A percentile compares a stretch with the other conserved stretches of the same genome.
phyloP scores from a whole-genome alignment of 768 basidiomycete species.

The Kwoniella dendrophila region DNA sequence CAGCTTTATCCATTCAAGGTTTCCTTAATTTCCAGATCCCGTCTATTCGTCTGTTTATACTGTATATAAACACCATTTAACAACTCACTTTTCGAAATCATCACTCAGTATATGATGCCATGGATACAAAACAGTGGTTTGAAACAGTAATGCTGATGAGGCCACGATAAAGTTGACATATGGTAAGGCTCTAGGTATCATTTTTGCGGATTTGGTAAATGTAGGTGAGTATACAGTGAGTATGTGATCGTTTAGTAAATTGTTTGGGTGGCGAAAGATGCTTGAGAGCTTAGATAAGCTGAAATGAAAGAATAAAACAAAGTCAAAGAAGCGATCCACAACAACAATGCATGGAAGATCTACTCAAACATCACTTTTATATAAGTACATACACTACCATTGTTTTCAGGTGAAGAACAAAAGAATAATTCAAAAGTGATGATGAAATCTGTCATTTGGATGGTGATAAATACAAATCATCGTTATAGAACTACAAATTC shows the following conservation, averaged over 20 bases:
- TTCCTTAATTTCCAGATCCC: not conserved
- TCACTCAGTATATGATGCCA: constrained; percentile 22
- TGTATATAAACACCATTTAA: too few relatives aligned
- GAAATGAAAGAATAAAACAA: not conserved
- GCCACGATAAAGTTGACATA: constrained; percentile 25
- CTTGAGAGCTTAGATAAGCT: too few relatives aligned
- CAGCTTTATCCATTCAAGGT: not conserved
- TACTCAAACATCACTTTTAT: not conserved
- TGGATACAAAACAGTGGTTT: constrained; percentile 15
- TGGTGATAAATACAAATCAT: constrained; percentile 20
- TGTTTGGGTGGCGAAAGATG: not conserved
- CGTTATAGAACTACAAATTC: constrained; percentile 7
- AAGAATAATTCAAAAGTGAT: not conserved
- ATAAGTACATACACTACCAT: not conserved
- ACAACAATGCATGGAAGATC: not conserved
- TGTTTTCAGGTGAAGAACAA: not conserved
- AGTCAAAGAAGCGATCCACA: not conserved
- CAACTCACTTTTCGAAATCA: constrained; percentile 17
- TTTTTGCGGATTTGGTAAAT: not conserved
- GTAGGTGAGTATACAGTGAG: constrained; percentile 1
- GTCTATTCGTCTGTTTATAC: too few relatives aligned
- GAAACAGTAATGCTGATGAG: constrained; percentile 7
- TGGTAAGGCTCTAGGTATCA: constrained; percentile 24
- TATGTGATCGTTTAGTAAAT: not conserved
- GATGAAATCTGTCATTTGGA: too few relatives aligned